Evolutionary conservation across 2,329 filamentous ascomycete genomes (phyloP), one percentile per base, ranked within the genome.

Genomic region (Penicillium digitatum): DNA sequence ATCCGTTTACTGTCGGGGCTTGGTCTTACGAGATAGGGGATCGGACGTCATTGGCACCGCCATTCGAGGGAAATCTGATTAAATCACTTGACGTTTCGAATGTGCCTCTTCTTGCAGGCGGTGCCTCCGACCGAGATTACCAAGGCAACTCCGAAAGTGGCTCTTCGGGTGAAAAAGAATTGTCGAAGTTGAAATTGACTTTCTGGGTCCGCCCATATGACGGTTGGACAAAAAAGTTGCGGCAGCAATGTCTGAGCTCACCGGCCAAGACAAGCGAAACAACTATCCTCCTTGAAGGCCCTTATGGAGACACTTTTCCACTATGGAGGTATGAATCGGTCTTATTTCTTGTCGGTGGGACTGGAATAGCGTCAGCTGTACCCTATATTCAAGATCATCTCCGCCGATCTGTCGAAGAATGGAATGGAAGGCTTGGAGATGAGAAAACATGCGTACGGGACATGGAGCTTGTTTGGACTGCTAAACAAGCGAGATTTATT

Each of bases 121-220:
- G 40, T 10, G 45, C 50, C 1, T 54, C 54, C 3, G 39, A 45
- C 5, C 20, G 31, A 10, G 52, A 48, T 39, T 49, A 42, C 2
- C 16, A 27, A 16, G 7, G 40, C 34, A n/a, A 11, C 40, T 12
- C 11, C 24, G 16, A 20, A 31, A 40, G 53, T 16, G 12, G 29
- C 20, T 3, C 24, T 7, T 32, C 32, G 12, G 35, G 52, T 37
- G 45, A 58, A 26, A 3, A 32, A n/a, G 27, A 59, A 34, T n/a
- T 10, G 3, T 18, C 45, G 22, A 48, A 63, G 3, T 66, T 76
- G 5, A 71, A 69, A 37, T 65, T 81, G 7, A 70, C 74, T 5
- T 81, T 81, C 60, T 76, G 78, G 61, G 74, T 82, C 47, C 75
- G 79, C 2, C 80, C 79, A 0, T 81, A 78, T 60, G 69, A 77